phyloP scores from a whole-genome alignment of 2,329 filamentous ascomycete species.

The Bisporella sp. region DNA sequence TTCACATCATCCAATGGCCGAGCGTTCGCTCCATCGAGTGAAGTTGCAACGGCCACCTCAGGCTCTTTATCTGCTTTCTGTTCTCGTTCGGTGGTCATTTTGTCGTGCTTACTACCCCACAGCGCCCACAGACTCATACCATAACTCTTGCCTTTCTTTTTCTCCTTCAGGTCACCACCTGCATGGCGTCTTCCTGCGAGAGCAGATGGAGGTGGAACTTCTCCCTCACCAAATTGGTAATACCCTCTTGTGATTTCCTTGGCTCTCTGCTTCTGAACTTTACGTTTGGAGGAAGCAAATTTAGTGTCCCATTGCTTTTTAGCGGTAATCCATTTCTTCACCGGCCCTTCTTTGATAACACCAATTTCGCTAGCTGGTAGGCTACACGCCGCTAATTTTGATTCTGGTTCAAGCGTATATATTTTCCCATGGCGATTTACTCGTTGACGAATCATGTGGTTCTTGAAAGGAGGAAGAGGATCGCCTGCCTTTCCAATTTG shows the following conservation, averaged over 20 bases:
- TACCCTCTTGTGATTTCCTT: conserved; percentile 69
- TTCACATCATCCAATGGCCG: conserved; percentile 18
- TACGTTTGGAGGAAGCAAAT: conserved; percentile 62
- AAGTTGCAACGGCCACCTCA: conserved; percentile 27
- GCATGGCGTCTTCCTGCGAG: conserved; percentile 62
- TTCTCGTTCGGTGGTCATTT: conserved; percentile 59
- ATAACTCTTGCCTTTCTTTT: conserved; percentile 57
- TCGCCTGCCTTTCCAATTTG: conserved; percentile 83
- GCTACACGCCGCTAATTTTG: conserved; percentile 58
- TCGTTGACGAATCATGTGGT: conserved; percentile 88
- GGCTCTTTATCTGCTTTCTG: conserved; percentile 39
- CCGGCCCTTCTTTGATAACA: conserved; percentile 70
- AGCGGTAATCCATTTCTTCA: conserved; percentile 75
- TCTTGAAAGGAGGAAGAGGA: conserved; percentile 68
- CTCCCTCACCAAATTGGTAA: conserved; percentile 60
- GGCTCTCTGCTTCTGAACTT: conserved; percentile 65
- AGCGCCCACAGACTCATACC: conserved; percentile 77
- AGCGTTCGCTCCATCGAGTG: conserved; percentile 37
- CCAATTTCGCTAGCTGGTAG: conserved; percentile 63
- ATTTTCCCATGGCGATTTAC: conserved; percentile 74
- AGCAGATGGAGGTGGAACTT: conserved; percentile 77
- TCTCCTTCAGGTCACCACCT: conserved; percentile 39
- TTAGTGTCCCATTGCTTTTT: conserved; percentile 67
- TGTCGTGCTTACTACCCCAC: conserved; percentile 86
- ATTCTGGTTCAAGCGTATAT: conserved; percentile 56